Conservation (phyloP, 2,329 filamentous ascomycete species). For the Aspergillus nomiae region DNA sequence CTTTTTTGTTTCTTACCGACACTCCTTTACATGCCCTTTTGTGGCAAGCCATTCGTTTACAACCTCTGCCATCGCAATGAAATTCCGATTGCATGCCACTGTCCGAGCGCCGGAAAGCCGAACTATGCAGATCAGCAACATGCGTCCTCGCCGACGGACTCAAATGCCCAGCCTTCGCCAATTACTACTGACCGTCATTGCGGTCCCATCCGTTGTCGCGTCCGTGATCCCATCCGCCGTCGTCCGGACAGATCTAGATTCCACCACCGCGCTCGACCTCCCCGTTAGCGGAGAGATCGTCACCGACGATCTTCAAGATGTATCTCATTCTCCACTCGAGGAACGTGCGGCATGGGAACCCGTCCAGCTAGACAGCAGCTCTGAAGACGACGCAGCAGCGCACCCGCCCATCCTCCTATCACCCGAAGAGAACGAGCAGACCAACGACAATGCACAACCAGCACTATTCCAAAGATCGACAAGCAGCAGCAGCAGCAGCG, state of each 20-base stretch:
- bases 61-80: background rate
- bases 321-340: conserved; percentile 13
- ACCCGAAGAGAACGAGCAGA: background rate
- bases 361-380: conserved; percentile 3
- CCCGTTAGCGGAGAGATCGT: conserved; percentile 19
- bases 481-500: background rate
- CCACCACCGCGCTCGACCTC: background rate
- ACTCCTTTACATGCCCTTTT: background rate
- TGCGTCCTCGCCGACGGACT: background rate
- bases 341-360: conserved; percentile 7
- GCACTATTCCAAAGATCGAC: background rate
- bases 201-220: conserved; percentile 18
- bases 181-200: conserved; percentile 10
- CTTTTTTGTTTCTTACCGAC: background rate
- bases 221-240: conserved; percentile 6
- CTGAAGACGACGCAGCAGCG: background rate
- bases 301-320: conserved; percentile 18
- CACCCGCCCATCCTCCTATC: conserved; percentile 4
- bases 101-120: background rate
- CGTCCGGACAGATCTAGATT: conserved; percentile 14
- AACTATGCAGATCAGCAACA: background rate
- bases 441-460: background rate
- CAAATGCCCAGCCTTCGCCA: conserved; percentile 7
- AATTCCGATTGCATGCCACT: background rate
- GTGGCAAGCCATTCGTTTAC: conserved; percentile 10